These are phyloP conservation scores for Kalmusia sp. DNA, from an alignment of 2,329 filamentous ascomycete species.

Conservation along the genomic window DNA sequence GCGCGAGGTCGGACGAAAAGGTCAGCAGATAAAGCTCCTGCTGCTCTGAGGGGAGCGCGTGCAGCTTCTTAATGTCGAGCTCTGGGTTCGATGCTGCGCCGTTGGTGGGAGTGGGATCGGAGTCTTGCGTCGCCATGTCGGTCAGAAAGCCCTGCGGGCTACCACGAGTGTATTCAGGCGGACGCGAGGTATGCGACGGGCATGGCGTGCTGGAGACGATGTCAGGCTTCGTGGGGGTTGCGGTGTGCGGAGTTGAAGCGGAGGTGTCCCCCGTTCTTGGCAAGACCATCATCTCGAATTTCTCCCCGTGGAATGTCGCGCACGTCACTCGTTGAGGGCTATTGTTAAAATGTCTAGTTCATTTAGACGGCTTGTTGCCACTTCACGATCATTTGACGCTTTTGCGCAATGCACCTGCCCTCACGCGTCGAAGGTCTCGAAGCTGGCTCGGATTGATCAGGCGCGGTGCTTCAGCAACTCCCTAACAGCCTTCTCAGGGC, in stretches of 20 bases:
- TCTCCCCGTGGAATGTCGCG: background rate
- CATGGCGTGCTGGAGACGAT: slow-evolving; percentile 24
- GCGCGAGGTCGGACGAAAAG: slow-evolving; percentile 82
- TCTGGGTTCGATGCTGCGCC: slow-evolving; percentile 66
- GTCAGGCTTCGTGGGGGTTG: slow-evolving; percentile 6
- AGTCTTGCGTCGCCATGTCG: slow-evolving; percentile 37
- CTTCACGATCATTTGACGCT: slow-evolving; percentile 16
- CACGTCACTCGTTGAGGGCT: background rate
- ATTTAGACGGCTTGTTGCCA: slow-evolving; percentile 25
- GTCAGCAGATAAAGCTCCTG: slow-evolving; percentile 93
- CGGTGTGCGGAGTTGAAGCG: slow-evolving; percentile 8
- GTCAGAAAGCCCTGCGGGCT: slow-evolving; percentile 18
- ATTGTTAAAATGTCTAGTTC: slow-evolving; percentile 38
- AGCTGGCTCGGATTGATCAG: slow-evolving; percentile 23
- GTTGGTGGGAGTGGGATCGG: slow-evolving; percentile 42
- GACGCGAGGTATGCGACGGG: slow-evolving; percentile 18
- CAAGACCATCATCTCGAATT: slow-evolving; percentile 1
- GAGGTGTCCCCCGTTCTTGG: slow-evolving; percentile 9
- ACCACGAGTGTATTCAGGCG: slow-evolving; percentile 6
- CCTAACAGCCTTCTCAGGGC: slow-evolving; percentile 37
- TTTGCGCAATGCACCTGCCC: slow-evolving; percentile 28
- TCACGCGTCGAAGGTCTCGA: slow-evolving; percentile 14
- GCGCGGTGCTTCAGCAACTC: slow-evolving; percentile 37
- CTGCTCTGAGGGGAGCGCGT: slow-evolving; percentile 88
- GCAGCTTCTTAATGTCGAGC: slow-evolving; percentile 88